phyloP scores from a whole-genome alignment of 1,139 yeast genomes.

The Taphrina wiesneri region DNA sequence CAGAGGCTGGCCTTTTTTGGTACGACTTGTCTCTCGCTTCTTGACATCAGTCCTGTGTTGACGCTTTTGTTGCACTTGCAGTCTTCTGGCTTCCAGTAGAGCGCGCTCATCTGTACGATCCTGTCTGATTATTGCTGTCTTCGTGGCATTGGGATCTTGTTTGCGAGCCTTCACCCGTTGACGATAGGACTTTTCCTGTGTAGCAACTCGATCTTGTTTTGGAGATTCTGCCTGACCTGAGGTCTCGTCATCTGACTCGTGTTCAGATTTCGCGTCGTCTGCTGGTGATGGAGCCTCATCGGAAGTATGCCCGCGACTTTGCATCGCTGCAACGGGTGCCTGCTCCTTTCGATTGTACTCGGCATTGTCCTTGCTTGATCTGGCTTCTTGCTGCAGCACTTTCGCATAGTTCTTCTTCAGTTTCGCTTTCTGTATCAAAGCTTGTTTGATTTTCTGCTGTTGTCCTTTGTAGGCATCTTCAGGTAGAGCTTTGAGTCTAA shows the following conservation, averaged over 20 bases:
- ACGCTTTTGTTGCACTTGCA: not conserved
- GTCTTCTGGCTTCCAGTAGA: not conserved
- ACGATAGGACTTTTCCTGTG: not conserved
- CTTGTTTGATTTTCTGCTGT: conserved; percentile 19
- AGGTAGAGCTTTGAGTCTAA: conserved; percentile 25
- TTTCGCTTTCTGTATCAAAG: conserved; percentile 27
- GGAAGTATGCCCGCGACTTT: too few species aligned
- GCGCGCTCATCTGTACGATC: not conserved
- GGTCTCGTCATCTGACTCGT: not conserved
- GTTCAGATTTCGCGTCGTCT: not conserved
- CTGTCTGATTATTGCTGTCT: not conserved
- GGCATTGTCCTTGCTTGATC: not conserved
- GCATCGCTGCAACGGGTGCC: too few species aligned
- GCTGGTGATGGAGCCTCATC: too few species aligned
- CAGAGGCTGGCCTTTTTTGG: conserved; percentile 28
- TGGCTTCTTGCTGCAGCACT: conserved; percentile 13
- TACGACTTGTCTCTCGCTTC: conserved; percentile 22
- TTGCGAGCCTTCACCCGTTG: conserved; percentile 7
- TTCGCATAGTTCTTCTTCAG: conserved; percentile 32
- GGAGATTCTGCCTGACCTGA: not conserved
- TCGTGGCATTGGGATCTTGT: not conserved
- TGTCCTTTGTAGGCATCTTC: conserved; percentile 28
- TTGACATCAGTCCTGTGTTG: conserved; percentile 3
- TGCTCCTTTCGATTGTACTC: not conserved
- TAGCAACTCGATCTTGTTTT: not conserved